These are phyloP conservation scores for Phytophthora melonis DNA, from an alignment of 352 stramenopile species.

Conservation along the genomic window DNA sequence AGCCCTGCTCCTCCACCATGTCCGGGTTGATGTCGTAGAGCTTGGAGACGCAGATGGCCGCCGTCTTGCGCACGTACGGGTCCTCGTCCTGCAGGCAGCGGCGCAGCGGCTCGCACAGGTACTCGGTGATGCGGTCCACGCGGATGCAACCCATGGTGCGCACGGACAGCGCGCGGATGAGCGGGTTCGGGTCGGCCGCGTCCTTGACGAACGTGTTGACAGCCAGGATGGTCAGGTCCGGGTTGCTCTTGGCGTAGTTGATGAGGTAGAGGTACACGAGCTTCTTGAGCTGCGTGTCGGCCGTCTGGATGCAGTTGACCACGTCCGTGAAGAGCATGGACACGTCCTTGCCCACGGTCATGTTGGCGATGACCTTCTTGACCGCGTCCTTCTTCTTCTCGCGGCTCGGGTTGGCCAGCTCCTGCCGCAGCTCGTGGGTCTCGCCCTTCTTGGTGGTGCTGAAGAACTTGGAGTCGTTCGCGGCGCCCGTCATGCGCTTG, in stretches of 20 bases:
- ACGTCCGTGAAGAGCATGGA: constrained; percentile 99
- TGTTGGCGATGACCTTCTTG: constrained; percentile 99
- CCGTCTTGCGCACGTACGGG: constrained; percentile 99
- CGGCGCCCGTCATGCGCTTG: constrained; percentile 90
- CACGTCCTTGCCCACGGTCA: constrained; percentile 99
- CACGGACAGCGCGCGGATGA: constrained; percentile 97
- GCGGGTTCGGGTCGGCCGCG: constrained; percentile 91
- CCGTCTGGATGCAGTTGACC: constrained; percentile 99
- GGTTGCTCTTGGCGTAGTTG: constrained; percentile 99
- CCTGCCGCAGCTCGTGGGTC: constrained; percentile 98
- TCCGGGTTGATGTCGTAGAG: constrained; percentile 99
- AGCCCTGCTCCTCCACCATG: constrained; percentile 97
- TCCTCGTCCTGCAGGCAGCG: constrained; percentile 95
- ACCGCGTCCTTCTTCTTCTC: constrained; percentile 99
- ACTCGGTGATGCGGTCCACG: constrained; percentile 99
- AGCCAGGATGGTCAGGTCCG: constrained; percentile 98
- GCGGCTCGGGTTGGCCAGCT: constrained; percentile 97
- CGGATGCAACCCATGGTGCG: constrained; percentile 99
- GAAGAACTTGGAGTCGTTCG: constrained; percentile 99
- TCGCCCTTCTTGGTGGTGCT: constrained; percentile 99
- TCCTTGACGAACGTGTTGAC: constrained; percentile 99
- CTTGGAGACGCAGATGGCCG: constrained; percentile 99
- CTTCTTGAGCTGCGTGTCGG: constrained; percentile 99
- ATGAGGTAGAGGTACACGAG: constrained; percentile 99
- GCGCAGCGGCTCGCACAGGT: constrained; percentile 97